These are phyloP conservation scores for Amoebophrya sp. DNA, from an alignment of 169 alveolate species.

Conservation along the genomic window DNA sequence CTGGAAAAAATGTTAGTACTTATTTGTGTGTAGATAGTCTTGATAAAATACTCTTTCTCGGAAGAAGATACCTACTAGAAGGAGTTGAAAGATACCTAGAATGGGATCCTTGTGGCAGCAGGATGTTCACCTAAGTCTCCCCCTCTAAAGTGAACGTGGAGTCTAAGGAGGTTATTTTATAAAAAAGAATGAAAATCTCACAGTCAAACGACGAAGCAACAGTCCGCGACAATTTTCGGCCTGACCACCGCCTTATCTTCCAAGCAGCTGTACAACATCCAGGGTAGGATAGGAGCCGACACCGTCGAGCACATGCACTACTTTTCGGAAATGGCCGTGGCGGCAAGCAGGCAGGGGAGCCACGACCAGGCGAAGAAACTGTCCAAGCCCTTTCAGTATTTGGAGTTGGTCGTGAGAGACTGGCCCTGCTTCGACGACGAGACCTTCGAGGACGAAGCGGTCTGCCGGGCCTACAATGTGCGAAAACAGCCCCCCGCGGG, in stretches of 20 bases:
- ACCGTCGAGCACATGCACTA: conserved; percentile 21
- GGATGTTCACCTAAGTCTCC: no score
- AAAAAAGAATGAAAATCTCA: no score
- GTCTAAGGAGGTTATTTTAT: no score
- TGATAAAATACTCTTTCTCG: no score
- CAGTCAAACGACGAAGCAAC: conserved; percentile 32
- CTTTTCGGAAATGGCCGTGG: conserved; percentile 32
- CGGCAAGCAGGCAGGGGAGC: conserved; percentile 17
- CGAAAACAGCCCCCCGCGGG: not conserved
- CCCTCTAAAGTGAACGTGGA: no score
- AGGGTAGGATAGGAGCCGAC: conserved; percentile 18
- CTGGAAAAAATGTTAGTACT: not conserved
- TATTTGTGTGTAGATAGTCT: no score
- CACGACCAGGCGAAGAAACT: not conserved
- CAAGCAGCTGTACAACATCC: conserved; percentile 31
- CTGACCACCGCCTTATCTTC: conserved; percentile 30
- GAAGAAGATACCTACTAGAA: no score
- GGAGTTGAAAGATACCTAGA: no score
- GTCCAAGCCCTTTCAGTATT: conserved; percentile 25
- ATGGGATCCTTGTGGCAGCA: no score
- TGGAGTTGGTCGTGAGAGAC: conserved; percentile 34
- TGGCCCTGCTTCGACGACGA: conserved; percentile 37
- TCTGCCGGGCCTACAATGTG: not conserved
- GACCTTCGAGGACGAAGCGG: not conserved
- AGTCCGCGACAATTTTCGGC: conserved; percentile 31